A percentile compares a stretch with the other conserved stretches of the same genome.
These are phyloP conservation scores for Isatis lusitanica DNA, from an alignment of 441 rosid species.

Conservation along the genomic window DNA sequence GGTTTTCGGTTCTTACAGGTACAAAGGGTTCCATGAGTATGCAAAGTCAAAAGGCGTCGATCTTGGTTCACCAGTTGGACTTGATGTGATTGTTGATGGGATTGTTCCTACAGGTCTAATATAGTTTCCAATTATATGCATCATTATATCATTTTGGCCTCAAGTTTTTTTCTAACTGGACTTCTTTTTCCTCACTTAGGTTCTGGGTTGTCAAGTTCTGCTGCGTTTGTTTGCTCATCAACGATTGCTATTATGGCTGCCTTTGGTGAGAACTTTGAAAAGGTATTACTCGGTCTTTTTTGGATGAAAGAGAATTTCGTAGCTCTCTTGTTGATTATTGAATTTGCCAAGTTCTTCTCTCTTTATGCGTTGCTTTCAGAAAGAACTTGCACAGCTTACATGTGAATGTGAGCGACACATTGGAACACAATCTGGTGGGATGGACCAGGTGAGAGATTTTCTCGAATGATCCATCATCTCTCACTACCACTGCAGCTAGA, in stretches of 20 bases:
- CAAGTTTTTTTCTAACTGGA: not conserved
- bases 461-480: not conserved
- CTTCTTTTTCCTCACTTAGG: conserved; percentile 45
- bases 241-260: conserved; percentile 95
- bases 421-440: conserved; percentile 98
- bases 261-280: conserved; percentile 61
- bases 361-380: conserved; percentile 45
- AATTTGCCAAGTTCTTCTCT: not conserved
- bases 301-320: not conserved
- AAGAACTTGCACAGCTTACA: conserved; percentile 89
- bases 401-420: conserved; percentile 94
- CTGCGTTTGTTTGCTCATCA: conserved; percentile 95
- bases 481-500: not conserved
- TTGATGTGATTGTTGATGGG: conserved; percentile 88
- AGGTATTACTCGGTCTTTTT: conserved; percentile 47
- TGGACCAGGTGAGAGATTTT: conserved; percentile 79
- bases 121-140: not conserved
- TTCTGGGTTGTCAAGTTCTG: conserved; percentile 95
- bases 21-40: conserved; percentile 81
- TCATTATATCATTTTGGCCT: not conserved
- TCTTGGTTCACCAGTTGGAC: conserved; percentile 71
- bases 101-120: conserved; percentile 90
- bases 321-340: not conserved
- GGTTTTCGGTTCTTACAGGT: conserved; percentile 44
- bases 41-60: conserved; percentile 72